Base-by-base conservation (phyloP, 768 basidiomycete genomes). In the Amanita inopinata region DNA sequence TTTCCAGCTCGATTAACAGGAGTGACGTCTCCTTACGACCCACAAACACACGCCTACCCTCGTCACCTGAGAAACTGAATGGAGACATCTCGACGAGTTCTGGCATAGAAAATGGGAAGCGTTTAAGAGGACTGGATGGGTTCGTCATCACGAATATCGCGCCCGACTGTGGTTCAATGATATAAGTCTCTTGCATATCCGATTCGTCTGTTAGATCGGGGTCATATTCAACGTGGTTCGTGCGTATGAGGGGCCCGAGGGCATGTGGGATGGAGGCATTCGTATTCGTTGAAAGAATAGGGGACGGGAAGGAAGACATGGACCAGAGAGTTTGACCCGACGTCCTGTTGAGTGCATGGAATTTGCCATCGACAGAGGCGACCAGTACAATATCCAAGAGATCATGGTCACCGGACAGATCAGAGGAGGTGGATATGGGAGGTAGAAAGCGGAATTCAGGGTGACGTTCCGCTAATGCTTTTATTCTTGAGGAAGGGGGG, bases 111-210 rank as follows among this genome's bases (percentile, higher is more conserved):
- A 96, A 76, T 1, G 92, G 90, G 48, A 99, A 83, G 36, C 84
- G 87, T 53, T 91, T 82, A 31, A 97, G 71, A 2, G 83, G 76
- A 38, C 72, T 73, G 10, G 70, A 69, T 1, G 80, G 78, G 0
- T 76, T 73, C 4, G 78, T 63, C 65, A 89, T 80, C 46, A 96
- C 78, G 59, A 86, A 98, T 50, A 98, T 87, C 54, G 90, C 84
- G 5, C 94, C 94, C 3, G 86, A 83, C 66, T 92, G 86, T 0
- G 94, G 94, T 55, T 97, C 94, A 40, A 97, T 86, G 47, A 97
- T 82, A 62, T 94, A 98, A 33, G 83, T 74, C 57, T 90, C 88
- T 52, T 78, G 74, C 19, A 64, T 59, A 0, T 60, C 55, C 42
- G 64, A 57, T 49, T 81, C 80, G 46, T 71, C 70, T 8, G 61